Evolutionary conservation across 768 basidiomycete genomes (phyloP), one percentile per base, ranked within the genome.

Genomic region (Postia placenta): DNA sequence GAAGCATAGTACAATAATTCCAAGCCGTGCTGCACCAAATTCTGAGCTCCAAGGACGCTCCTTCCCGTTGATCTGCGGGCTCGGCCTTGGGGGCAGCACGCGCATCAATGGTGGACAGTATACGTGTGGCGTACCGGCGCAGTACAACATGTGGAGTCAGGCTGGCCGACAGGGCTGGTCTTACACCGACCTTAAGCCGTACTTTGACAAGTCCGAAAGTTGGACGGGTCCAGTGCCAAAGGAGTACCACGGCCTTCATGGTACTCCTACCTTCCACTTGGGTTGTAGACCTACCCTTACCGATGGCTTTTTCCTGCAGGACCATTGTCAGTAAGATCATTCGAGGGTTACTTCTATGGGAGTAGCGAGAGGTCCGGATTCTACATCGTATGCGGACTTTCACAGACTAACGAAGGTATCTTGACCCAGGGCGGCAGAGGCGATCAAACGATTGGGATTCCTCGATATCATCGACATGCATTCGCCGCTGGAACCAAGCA

Each of bases 151-250:
- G 15, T 70, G 69, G 64, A 40, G 40, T 19, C 24, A 44, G 22
- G 48, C 46, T 25, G 69, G 68, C 1, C 44, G 61, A 19, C 44
- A 58, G 33, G 67, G 67, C 1, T 73, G 70, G 68, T 54, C 57
- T 3, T 73, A 64, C 50, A 53, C 62, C 4, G 65, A 66, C 4
- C 42, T 72, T 15, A 49, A 60, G 51, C 62, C 60, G 2, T 68
- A 60, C 35, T 72, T 70, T 45, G 38, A 55, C 23, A 71, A 66
- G 52, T 64, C 65, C 3, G 64, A 73, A 47, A 4, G 24, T 50
- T 47, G 47, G 51, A 24, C 42, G 48, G 26, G 44, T 25, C 11
- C 20, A 5, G 12, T 7, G 19, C n/a, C 24, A 12, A 4, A 44
- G 17, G 42, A 44, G 23, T 44, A 44, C 26, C 42, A 44, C 17